Evolutionary conservation across 2,329 filamentous ascomycete species (phyloP), one percentile per base, ranked within the genome.

Genomic region (Alternaria sp.): DNA sequence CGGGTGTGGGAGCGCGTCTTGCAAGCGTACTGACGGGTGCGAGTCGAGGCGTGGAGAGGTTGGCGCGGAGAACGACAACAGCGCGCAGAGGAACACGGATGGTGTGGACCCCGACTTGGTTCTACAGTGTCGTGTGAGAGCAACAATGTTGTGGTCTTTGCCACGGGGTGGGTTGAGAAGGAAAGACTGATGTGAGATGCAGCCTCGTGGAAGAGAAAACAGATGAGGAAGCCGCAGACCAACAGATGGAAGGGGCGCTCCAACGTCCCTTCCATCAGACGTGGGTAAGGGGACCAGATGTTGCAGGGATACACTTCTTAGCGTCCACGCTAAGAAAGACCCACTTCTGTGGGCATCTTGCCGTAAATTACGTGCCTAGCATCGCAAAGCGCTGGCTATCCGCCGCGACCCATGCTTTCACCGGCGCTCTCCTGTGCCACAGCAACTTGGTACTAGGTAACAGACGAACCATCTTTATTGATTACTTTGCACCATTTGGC

Each of bases 1-100:
- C 48, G 44, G 55, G 43, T 36, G 59, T 60, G 63, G 63, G 64
- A 60, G 66, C 65, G 56, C 64, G 61, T 62, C 59, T 64, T 53
- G 60, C 50, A 53, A 50, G 54, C 64, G 55, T 62, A 41, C 51
- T 52, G 62, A 53, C 51, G 52, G 58, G 63, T 38, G 61, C 53
- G 57, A 62, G 69, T 67, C 65, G 67, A 63, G 64, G 68, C 64
- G 64, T 60, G 68, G 62, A 65, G 61, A 71, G 67, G 64, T 64
- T 60, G 64, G 64, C 65, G 69, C 66, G 60, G 67, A 66, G 67
- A 68, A 69, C 36, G 63, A 64, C 67, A 68, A 66, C 64, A 71
- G 67, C 54, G 67, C 65, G 69, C 66, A 59, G 62, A 65, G 56
- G 64, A 67, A 64, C 59, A 63, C 64, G 45, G 53, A 59, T 40